Evolutionary conservation across 192 early-diverging fungal species (phyloP), one percentile per base, ranked within the genome.

Genomic region (Coemansia sp.): DNA sequence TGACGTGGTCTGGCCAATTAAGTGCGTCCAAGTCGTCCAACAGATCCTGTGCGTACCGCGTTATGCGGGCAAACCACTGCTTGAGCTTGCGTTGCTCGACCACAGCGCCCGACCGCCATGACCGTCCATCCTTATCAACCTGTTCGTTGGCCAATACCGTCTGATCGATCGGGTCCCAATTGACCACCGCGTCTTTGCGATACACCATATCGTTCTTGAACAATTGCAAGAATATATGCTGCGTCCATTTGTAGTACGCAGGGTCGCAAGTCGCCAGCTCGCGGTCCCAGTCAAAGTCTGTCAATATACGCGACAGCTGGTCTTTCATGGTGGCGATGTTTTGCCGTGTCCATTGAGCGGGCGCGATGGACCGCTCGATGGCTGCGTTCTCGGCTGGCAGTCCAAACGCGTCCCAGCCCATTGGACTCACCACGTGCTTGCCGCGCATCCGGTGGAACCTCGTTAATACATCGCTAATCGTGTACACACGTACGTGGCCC

Each of bases 361-460:
- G 94, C 27, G 86, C 85, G 57, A 93, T 81, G 12, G 83, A 82
- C 13, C 90, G 85, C 57, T 93, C 90, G 38, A 94, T 93, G 2
- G 96, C 94, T 1, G 96, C 96, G 71, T 98, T 98, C 61, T 98
- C 96, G 9, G 96, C 96, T 0, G 96, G 96, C n/a, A 98, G 79
- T 1, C 96, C 96, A 81, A 98, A 98, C 7, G 94, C 89, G 69
- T 98, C 96, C 94, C 95, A 98, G 13, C 93, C 96, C 88, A 98
- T 98, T 4, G 96, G 96, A 63, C 92, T 86, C 1, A 95, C 73
- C 11, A 94, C 94, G 38, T 86, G 70, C 51, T 83, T 84, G 16
- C 92, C 92, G 59, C 69, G 75, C 89, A 95, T 90, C 39, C 82
- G 71, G 47, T 88, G 72, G 63, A 90, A 94, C 20, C 94, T 82